Base-by-base conservation (phyloP, 1,284 basidiomycete species). In the Trametes polyzona region DNA sequence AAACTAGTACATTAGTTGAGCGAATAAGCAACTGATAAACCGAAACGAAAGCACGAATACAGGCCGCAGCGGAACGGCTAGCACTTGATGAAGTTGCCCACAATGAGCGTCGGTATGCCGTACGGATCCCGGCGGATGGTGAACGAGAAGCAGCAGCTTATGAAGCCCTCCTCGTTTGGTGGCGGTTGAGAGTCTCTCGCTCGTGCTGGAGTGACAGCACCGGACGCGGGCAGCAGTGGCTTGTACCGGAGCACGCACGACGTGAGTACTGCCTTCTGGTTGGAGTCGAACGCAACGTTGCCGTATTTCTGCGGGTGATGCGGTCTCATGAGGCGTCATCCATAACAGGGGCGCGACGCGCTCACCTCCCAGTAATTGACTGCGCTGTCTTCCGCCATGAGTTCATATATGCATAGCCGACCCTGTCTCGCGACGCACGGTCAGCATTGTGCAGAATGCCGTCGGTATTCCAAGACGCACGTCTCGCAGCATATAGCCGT, bases 331-430 rank as follows among this genome's bases (percentile, higher is more conserved):
- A 52, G 50, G n/a, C 9, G 11, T 51, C 17, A 48, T 29, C 32
- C 26, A 42, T 29, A 14, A 12, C n/a, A 32, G 9, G 17, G 10
- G 16, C 21, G 36, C 29, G 23, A 27, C 26, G 42, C 8, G 30
- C 79, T 52, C 65, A 92, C 93, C 90, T 96, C 94, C 93, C 93
- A 98, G 70, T 97, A 99, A 72, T 98, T 96, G 23, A 98, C 95
- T 2, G 95, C 95, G 5, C 90, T 92, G 71, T 98, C 96, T 72
- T 96, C 93, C 2, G 93, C 91, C 93, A 96, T 96, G 52, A 98
- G 82, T 73, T 99, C 96, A 75, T 98, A 98, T 53, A 99, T 98
- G 67, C 95, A 97, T 42, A 98, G 74, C 47, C 93, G 87, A 1
- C 96, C 96, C 79, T 92, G 55, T 3, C 58, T 23, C 51, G 47